These are phyloP conservation scores for Acer yangbiense DNA, from an alignment of 345 rosid species.

Conservation along the genomic window DNA sequence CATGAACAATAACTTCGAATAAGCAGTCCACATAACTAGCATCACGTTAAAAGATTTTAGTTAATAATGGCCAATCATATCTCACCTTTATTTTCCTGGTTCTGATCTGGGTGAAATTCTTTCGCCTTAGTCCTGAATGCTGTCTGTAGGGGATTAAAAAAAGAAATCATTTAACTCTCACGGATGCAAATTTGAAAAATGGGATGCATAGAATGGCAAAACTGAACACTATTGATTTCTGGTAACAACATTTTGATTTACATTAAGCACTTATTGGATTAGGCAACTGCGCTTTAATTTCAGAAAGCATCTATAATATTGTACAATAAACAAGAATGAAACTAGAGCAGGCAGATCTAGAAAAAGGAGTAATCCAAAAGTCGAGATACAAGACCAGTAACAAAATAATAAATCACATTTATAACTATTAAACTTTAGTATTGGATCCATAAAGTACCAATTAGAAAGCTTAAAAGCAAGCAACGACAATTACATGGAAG, in stretches of 20 bases:
- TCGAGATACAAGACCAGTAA: not conserved
- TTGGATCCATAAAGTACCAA: not conserved
- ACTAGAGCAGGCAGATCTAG: conserved; percentile 1
- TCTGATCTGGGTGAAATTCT: conserved; percentile 97
- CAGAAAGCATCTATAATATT: not conserved
- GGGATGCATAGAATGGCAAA: not conserved
- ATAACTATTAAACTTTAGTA: not conserved
- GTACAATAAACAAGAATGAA: not conserved
- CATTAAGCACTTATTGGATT: not conserved
- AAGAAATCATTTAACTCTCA: conserved; percentile 2
- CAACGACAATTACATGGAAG: not conserved
- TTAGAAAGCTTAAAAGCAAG: not conserved
- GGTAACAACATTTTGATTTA: not conserved
- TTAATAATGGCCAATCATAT: not conserved
- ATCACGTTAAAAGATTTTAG: not conserved
- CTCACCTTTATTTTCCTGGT: conserved; percentile 85
- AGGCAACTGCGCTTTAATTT: not conserved
- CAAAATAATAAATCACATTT: not conserved
- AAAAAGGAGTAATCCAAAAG: not conserved
- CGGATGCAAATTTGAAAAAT: not conserved
- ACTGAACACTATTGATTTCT: not conserved
- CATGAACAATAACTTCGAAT: not conserved
- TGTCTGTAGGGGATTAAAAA: conserved; percentile 48
- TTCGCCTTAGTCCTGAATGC: conserved; percentile 88
- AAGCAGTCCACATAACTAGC: not conserved